Conservation (phyloP, 345 rosid species). For the Brassica cretica region DNA sequence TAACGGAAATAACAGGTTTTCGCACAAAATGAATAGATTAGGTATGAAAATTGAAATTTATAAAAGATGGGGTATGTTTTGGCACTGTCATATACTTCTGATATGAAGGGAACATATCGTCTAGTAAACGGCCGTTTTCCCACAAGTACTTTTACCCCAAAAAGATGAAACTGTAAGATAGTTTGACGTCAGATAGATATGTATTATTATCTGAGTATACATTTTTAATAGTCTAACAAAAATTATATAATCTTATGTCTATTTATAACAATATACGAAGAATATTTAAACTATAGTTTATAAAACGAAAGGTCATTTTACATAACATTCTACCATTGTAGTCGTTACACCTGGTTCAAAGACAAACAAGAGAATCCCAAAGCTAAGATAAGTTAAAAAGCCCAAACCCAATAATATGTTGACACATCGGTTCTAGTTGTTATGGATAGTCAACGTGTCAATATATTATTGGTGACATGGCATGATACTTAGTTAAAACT, state of each 20-base stretch:
- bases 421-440: conserved; percentile 29
- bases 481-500: conserved; percentile 17
- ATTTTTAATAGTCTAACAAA: too few species aligned
- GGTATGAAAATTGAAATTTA: too few species aligned
- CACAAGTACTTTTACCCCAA: background rate
- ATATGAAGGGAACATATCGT: too few species aligned
- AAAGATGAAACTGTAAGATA: background rate
- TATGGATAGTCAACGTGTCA: conserved; percentile 39
- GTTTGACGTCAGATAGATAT: background rate
- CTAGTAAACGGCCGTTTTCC: too few species aligned
- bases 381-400: conserved; percentile 28
- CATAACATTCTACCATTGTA: conserved; percentile 24
- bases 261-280: background rate
- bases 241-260: too few species aligned
- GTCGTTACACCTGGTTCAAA: conserved; percentile 25
- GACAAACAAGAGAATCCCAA: conserved; percentile 28
- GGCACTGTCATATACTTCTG: too few species aligned
- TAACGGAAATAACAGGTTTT: too few species aligned
- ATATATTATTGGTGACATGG: conserved; percentile 40
- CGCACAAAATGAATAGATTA: too few species aligned
- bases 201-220: too few species aligned
- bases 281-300: background rate
- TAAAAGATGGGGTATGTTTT: too few species aligned
- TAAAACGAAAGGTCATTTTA: conserved; percentile 4
- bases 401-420: conserved; percentile 40